phyloP scores from a whole-genome alignment of 2,329 filamentous ascomycete species.

The Microsporum ferrugineum region DNA sequence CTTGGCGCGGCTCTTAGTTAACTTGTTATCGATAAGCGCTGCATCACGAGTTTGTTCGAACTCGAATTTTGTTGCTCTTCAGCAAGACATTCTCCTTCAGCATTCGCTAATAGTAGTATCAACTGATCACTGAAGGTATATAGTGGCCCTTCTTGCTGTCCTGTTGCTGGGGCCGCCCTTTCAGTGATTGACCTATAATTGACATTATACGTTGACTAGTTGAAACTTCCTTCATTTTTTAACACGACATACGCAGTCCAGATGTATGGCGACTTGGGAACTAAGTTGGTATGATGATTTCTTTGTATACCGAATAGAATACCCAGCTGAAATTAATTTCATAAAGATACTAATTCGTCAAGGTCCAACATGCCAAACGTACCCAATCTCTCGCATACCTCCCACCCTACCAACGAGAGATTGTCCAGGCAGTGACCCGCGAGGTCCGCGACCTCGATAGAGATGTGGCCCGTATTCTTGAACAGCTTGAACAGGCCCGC shows the following conservation, averaged over 20 bases:
- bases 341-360: not conserved
- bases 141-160: too few relatives aligned
- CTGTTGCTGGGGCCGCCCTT: not conserved
- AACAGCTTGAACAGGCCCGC: slow-evolving; percentile 59
- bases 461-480: slow-evolving; percentile 66
- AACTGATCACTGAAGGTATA: not conserved
- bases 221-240: not conserved
- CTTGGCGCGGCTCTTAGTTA: not conserved
- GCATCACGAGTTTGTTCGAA: not conserved
- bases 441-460: slow-evolving; percentile 90
- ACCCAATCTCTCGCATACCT: slow-evolving; percentile 76
- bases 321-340: not conserved
- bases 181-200: not conserved
- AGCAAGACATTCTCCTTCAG: not conserved
- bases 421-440: slow-evolving; percentile 73
- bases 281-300: slow-evolving; percentile 58
- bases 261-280: slow-evolving; percentile 82
- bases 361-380: slow-evolving; percentile 94
- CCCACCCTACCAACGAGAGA: slow-evolving; percentile 83
- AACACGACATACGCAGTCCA: not conserved
- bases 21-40: not conserved
- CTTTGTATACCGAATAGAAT: not conserved
- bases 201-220: not conserved
- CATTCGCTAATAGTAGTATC: not conserved
- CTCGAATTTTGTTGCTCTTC: not conserved